Base-by-base conservation (phyloP, 2,329 filamentous ascomycete genomes). In the Pseudofabraea citricarpa region DNA sequence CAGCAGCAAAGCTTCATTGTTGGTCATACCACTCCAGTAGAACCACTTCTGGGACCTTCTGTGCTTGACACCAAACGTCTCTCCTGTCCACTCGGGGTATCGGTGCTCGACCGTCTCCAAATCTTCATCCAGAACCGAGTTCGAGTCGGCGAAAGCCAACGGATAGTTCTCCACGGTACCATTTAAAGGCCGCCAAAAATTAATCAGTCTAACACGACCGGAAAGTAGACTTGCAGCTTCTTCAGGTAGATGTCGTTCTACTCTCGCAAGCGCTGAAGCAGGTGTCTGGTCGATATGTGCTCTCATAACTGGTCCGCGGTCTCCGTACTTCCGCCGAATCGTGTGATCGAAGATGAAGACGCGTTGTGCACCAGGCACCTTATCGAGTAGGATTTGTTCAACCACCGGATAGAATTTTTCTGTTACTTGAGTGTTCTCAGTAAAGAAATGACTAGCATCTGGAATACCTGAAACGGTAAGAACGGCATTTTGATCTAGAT, bases 301-400 rank as follows among this genome's bases (percentile, higher is more conserved):
- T 10, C 70, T 65, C 36, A 69, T 63, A 3, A 73, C 71, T 3
- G 67, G 69, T 1, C 64, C 67, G 13, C 67, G 66, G n/a, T 12
- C 41, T 36, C 1, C 46, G 48, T 19, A 46, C 16, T 37, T 4
- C 36, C 70, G 68, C 15, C 70, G 69, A 52, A 81, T 74, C 5
- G 75, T 79, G 61, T 81, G 76, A 63, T 79, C 75, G 56, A 82
- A 82, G 56, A 81, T 77, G 64, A 75, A 70, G 50, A 79, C 62
- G 13, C 70, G 68, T 1, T 71, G 62, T 19, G 69, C 76, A 7
- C 75, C 76, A 13, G 77, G 35, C 16, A 36, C 35, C 6, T 36
- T 20, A 20, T 2, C 15, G 16, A 36, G 16, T 9, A 44, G 33
- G 5, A 38, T 19, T 16, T 37, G 9, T 22, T 32, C 41, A 10